These are phyloP conservation scores for Termitomyces sp. DNA, from an alignment of 768 basidiomycete genomes.

Conservation along the genomic window DNA sequence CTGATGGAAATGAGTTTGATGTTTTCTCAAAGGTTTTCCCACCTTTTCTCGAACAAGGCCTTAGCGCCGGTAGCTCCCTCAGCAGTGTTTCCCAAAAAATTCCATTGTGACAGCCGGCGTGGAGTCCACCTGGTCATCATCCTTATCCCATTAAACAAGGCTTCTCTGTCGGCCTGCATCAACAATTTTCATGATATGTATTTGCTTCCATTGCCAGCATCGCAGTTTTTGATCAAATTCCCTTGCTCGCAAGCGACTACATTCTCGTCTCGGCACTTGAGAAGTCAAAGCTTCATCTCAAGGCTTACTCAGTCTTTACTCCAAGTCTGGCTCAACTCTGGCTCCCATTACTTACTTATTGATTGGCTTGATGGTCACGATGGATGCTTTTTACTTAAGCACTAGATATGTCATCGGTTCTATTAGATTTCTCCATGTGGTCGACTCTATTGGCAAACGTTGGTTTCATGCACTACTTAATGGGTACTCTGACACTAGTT, in stretches of 20 bases:
- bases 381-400: no score
- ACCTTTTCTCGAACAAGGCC: no score
- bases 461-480: not conserved
- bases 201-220: not conserved
- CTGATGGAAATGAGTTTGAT: no score
- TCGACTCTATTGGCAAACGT: not conserved
- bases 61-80: no score
- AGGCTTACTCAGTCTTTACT: no score
- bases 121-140: not conserved
- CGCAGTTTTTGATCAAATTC: not conserved
- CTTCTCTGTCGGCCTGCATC: not conserved
- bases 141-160: not conserved
- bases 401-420: not conserved
- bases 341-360: no score
- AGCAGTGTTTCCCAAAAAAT: no score
- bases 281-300: not conserved
- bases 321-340: no score
- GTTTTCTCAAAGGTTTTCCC: no score
- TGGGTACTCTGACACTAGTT: no score
- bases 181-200: not conserved
- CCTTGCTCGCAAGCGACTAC: not conserved
- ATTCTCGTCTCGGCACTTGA: not conserved
- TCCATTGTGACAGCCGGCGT: no score
- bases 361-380: no score
- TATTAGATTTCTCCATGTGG: not conserved